Evolutionary conservation across 768 basidiomycete species (phyloP).

Genomic region (Lactarius trivialis): DNA sequence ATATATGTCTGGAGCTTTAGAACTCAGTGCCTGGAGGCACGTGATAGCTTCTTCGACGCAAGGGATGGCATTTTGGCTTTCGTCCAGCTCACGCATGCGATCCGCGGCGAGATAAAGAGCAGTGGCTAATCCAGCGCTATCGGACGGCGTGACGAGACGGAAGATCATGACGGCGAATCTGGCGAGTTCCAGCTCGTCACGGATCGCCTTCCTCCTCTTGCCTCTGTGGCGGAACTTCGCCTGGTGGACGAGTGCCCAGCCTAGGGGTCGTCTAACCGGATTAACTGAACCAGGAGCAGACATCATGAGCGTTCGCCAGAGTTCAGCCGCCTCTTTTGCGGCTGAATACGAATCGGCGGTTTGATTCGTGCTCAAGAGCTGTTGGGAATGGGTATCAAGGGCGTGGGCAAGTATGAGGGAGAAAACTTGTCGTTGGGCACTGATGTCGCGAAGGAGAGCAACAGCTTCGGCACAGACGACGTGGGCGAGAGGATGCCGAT

Average conservation of each 20-base stretch:
- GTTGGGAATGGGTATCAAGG: conserved; percentile 5
- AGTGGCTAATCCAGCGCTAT: conserved; percentile 2
- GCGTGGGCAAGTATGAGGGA: conserved; percentile 14
- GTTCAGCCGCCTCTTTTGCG: conserved; percentile 4
- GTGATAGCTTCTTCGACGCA: conserved; percentile 8
- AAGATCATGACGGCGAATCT: conserved; percentile 6
- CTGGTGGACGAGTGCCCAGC: neutral
- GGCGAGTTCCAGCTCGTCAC: neutral
- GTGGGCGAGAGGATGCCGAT: neutral
- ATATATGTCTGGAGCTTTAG: neutral
- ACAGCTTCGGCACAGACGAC: conserved; percentile 2
- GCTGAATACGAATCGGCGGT: neutral
- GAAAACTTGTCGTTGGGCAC: neutral
- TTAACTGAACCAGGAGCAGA: neutral
- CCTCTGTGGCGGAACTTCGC: conserved; percentile 3
- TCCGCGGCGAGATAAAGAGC: conserved; percentile 7
- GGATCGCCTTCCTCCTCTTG: neutral
- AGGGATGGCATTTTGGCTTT: conserved; percentile 1
- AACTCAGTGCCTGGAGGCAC: neutral
- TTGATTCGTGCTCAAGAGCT: conserved; percentile 5
- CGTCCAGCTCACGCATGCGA: conserved; percentile 15
- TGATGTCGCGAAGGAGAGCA: neutral
- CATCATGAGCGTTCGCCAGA: conserved; percentile 1
- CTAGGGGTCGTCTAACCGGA: neutral
- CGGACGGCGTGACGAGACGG: neutral